Percentiles rank a stretch among this genome's conserved stretches.
These are phyloP conservation scores for Coemansia sp. DNA, from an alignment of 192 early-diverging fungal genomes.

Conservation along the genomic window DNA sequence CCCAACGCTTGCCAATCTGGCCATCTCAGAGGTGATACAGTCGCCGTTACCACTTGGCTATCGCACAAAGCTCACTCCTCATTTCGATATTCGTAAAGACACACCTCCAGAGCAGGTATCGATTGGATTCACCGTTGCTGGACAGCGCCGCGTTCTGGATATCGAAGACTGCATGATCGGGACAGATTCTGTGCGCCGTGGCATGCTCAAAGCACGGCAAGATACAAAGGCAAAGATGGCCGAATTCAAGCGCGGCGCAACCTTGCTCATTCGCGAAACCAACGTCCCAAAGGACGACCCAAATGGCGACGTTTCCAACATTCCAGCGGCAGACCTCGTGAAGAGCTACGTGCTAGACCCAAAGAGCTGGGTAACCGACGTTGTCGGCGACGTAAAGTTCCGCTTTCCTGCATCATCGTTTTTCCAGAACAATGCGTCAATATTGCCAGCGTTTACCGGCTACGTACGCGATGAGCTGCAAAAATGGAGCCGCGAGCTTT, in stretches of 20 bases:
- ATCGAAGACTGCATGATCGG: conserved; percentile 68
- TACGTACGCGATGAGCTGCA: conserved; percentile 65
- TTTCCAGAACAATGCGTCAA: conserved; percentile 70
- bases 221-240: conserved; percentile 55
- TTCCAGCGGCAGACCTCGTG: conserved; percentile 34
- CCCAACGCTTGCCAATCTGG: conserved; percentile 41
- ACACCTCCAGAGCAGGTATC: conserved; percentile 44
- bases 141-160: conserved; percentile 63
- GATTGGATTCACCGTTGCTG: conserved; percentile 61
- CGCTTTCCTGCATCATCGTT: conserved; percentile 65
- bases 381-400: conserved; percentile 59
- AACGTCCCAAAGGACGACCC: conserved; percentile 39
- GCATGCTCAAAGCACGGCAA: conserved; percentile 48
- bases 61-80: conserved; percentile 69
- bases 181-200: conserved; percentile 60
- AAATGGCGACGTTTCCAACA: conserved; percentile 10
- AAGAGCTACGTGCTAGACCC: conserved; percentile 59
- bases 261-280: conserved; percentile 60
- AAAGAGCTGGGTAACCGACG: conserved; percentile 59
- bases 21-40: conserved; percentile 47
- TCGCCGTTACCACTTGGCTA: conserved; percentile 61
- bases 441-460: conserved; percentile 61
- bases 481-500: conserved; percentile 26
- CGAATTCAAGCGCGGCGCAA: conserved; percentile 59
- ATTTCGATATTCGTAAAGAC: conserved; percentile 57